These are phyloP conservation scores for Crotalaria pallida DNA, from an alignment of 306 rosid species.

Conservation along the genomic window DNA sequence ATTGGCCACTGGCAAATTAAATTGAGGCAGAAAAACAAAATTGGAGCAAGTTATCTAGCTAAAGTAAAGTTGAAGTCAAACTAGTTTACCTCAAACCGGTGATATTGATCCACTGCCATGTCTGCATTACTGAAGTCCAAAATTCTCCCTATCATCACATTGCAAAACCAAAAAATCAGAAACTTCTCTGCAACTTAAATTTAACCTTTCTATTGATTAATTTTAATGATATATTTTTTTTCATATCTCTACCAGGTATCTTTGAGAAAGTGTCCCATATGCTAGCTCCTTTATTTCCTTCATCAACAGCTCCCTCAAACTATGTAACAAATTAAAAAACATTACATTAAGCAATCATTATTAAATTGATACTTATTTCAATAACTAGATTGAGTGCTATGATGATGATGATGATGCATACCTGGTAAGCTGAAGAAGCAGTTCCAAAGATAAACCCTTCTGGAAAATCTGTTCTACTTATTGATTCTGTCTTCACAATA, in stretches of 20 bases:
- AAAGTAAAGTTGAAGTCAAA: conserved; percentile 17
- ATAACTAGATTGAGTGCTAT: background rate
- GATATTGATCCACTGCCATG: conserved; percentile 92
- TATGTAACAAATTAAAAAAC: conserved; percentile 15
- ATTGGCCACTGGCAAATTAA: conserved; percentile 4
- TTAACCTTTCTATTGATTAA: background rate
- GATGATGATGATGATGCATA: conserved; percentile 18
- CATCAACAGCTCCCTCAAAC: conserved; percentile 88
- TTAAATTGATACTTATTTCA: background rate
- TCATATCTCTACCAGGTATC: conserved; percentile 47
- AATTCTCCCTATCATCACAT: conserved; percentile 62
- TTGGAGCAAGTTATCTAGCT: background rate
- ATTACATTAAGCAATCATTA: background rate
- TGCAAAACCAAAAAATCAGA: conserved; percentile 25
- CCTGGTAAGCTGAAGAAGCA: conserved; percentile 97
- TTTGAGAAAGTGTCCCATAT: conserved; percentile 83
- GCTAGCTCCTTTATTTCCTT: conserved; percentile 88
- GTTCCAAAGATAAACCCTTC: conserved; percentile 82
- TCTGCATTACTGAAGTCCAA: conserved; percentile 91
- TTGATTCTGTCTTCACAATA: conserved; percentile 38
- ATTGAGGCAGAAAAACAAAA: background rate
- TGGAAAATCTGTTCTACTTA: conserved; percentile 79
- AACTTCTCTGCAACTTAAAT: background rate
- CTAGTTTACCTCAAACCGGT: conserved; percentile 70
- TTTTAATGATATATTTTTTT: background rate